These are phyloP conservation scores for Smittium mucronatum DNA, from an alignment of 371 early-diverging fungal species.

Conservation along the genomic window DNA sequence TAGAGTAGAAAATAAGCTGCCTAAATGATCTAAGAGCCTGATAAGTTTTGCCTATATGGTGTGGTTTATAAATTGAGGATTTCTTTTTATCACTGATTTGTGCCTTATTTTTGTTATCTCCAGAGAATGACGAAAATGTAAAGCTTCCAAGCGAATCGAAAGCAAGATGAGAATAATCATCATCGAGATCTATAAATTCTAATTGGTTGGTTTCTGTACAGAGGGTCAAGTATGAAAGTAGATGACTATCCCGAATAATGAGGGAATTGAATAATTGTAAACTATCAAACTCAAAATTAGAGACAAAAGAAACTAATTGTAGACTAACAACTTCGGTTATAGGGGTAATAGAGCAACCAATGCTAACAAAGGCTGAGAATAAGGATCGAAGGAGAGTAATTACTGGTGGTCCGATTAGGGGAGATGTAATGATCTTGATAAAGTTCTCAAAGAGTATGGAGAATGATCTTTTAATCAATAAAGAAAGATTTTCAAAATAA, in stretches of 20 bases:
- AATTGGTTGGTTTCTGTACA: not conserved
- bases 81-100: not conserved
- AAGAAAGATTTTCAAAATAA: not conserved
- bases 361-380: not conserved
- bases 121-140: not conserved
- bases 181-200: not conserved
- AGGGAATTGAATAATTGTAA: slow-evolving; percentile 2
- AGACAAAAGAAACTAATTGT: not conserved
- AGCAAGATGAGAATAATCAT: not conserved
- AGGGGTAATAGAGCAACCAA: not conserved
- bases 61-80: not conserved
- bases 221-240: not conserved
- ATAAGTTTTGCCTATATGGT: not conserved
- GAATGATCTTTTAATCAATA: not conserved
- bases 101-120: not conserved
- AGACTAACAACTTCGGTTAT: not conserved
- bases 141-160: not conserved
- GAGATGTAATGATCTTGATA: not conserved
- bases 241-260: not conserved
- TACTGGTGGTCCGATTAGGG: not conserved
- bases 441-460: not conserved
- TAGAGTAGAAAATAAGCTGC: not conserved
- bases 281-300: not conserved
- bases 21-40: not conserved
- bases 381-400: not conserved